Base-by-base conservation (phyloP, 2,329 filamentous ascomycete species). In the Ophiostoma fasciatum region DNA sequence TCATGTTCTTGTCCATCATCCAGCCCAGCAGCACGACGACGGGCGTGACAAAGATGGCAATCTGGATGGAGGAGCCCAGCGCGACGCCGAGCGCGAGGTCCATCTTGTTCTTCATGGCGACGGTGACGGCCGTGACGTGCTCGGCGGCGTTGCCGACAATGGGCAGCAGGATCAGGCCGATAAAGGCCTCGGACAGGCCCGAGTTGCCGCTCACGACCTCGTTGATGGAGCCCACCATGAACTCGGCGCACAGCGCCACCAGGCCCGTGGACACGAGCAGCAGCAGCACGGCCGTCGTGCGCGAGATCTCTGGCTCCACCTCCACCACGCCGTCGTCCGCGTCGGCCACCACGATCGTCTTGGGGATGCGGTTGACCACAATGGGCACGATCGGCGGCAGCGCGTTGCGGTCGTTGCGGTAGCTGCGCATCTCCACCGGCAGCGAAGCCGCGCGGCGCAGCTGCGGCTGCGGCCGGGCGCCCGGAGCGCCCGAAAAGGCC, bases 91-190 rank as follows among this genome's bases (percentile, higher is more conserved):
- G 67, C 1, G 71, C 71, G 3, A 76, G 58, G 47, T 75, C 71
- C 52, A 75, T 66, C 49, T 77, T 74, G 42, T 74, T 70, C 43
- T 70, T 68, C 28, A 60, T 56, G 0, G 71, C 71, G 0, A 75
- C 71, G 0, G 65, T 68, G 2, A 75, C 67, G 1, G 71, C 68
- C 0, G 71, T 75, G n/a, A 71, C 64, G 41, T 75, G 71, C 49
- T 76, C 72, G 2, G 71, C 71, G 0, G 72, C 68, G 39, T 77
- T 77, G 25, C 73, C 71, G 1, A 74, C 67, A 27, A 76, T 67
- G 0, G 73, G 73, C 10, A 77, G 56, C 19, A 77, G 63, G 29
- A 77, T 72, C 11, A 77, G 57, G 26, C 72, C 72, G 31, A 77
- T 68, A 35, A 77, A 66, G 0, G 66, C 61, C 46, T 74, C 66